These are phyloP conservation scores for Talaromyces sp. DNA, from an alignment of 2,329 filamentous ascomycete genomes.

Conservation along the genomic window DNA sequence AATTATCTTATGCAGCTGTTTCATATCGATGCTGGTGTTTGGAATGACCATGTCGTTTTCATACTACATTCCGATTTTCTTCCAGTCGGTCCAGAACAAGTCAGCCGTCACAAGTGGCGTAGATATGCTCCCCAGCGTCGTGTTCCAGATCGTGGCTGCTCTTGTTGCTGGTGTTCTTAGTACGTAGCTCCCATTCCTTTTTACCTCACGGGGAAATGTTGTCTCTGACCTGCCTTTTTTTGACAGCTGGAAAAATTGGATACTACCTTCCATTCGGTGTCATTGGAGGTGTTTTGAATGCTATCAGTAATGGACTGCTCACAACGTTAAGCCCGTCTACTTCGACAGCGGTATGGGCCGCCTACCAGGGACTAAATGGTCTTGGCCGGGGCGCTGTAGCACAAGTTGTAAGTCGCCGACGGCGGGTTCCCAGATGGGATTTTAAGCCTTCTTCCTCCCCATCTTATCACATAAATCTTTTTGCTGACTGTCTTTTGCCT, in stretches of 20 bases:
- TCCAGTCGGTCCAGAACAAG: conserved; percentile 36
- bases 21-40: conserved; percentile 30
- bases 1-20: conserved; percentile 26
- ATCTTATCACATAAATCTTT: background rate
- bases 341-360: conserved; percentile 38
- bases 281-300: conserved; percentile 21
- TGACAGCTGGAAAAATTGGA: conserved; percentile 25
- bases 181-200: conserved; percentile 11
- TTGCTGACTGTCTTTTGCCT: conserved; percentile 22
- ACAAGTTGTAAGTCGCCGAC: conserved; percentile 17
- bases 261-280: conserved; percentile 29
- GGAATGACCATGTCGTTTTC: conserved; percentile 16
- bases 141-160: conserved; percentile 28
- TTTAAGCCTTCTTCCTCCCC: too few relatives aligned
- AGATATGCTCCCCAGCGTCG: conserved; percentile 34
- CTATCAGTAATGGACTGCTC: conserved; percentile 36
- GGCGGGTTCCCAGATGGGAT: background rate
- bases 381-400: conserved; percentile 33
- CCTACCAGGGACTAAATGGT: conserved; percentile 43
- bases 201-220: too few relatives aligned
- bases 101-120: conserved; percentile 30
- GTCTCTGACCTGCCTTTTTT: background rate
- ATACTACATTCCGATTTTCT: conserved; percentile 46
- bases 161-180: conserved; percentile 27
- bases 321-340: conserved; percentile 35